A percentile compares a stretch with the other conserved stretches of the same genome.
Evolutionary conservation across 2,329 filamentous ascomycete genomes (phyloP).

Genomic region (Fonsecaea multimorphosa): DNA sequence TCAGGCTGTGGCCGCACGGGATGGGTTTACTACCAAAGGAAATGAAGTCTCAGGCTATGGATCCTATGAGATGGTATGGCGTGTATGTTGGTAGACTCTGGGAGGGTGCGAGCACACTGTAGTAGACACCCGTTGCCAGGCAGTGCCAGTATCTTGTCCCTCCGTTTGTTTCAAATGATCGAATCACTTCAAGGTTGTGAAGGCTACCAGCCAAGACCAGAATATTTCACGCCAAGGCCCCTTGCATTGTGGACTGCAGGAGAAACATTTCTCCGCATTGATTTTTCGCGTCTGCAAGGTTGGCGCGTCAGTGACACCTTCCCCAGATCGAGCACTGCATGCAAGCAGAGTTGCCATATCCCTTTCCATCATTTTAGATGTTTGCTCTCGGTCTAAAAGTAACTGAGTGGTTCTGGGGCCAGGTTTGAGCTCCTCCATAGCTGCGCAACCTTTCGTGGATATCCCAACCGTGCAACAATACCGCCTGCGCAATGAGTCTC

Average conservation of each 20-base stretch:
- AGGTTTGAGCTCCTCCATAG: not conserved
- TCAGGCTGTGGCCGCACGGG: not conserved
- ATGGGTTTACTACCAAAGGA: not conserved
- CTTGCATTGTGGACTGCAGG: not conserved
- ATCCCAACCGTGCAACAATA: not conserved
- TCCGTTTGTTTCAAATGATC: not conserved
- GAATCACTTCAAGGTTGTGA: no score
- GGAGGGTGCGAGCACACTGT: not conserved
- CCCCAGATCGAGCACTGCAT: not conserved
- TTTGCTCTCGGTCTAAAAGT: not conserved
- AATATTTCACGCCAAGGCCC: not conserved
- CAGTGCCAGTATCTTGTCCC: not conserved
- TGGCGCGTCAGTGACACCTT: constrained; percentile 13
- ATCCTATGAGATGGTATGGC: not conserved
- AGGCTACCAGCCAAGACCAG: no score
- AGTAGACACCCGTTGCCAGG: not conserved
- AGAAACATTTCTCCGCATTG: constrained; percentile 4
- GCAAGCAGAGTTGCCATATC: not conserved
- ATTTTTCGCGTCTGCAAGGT: constrained; percentile 10
- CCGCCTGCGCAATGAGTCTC: constrained; percentile 21
- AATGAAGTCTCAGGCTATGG: not conserved
- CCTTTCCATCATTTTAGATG: not conserved
- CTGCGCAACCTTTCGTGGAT: not conserved
- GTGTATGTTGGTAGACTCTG: not conserved
- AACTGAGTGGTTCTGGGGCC: not conserved